Percentiles rank a stretch among this genome's conserved stretches.
phyloP scores from a whole-genome alignment of 495 filamentous ascomycete genomes.

The Penicillium simplicissimum region DNA sequence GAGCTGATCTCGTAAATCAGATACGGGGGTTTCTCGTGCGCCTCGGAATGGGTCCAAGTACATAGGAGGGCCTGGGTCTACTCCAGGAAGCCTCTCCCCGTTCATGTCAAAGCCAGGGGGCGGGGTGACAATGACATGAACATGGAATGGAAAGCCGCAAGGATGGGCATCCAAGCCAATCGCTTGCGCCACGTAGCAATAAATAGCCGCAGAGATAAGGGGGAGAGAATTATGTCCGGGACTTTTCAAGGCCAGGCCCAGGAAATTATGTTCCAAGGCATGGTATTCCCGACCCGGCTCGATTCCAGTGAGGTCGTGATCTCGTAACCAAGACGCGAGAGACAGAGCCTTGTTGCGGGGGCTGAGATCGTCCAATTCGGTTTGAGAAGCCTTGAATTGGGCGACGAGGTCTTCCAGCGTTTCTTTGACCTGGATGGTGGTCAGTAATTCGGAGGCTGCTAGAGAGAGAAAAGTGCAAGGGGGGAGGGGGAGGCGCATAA shows the following conservation, averaged over 20 bases:
- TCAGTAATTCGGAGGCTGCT: constrained; percentile 2
- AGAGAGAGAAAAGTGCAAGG: constrained; percentile 2
- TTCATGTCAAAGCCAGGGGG: constrained; percentile 61
- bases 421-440: constrained; percentile 50
- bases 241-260: constrained; percentile 67
- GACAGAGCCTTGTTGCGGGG: constrained; percentile 66
- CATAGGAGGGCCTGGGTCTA: constrained; percentile 55
- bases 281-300: constrained; percentile 64
- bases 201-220: constrained; percentile 73
- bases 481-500: background rate
- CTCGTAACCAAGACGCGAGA: constrained; percentile 65
- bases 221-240: constrained; percentile 70
- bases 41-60: constrained; percentile 84
- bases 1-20: constrained; percentile 60
- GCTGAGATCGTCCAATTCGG: constrained; percentile 50
- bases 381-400: constrained; percentile 50
- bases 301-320: constrained; percentile 68
- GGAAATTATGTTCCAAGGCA: constrained; percentile 78
- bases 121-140: constrained; percentile 69
- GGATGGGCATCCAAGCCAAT: constrained; percentile 70
- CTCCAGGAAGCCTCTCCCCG: constrained; percentile 51
- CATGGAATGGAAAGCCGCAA: constrained; percentile 77
- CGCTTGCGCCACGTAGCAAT: constrained; percentile 64
- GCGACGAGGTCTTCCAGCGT: constrained; percentile 64
- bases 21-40: constrained; percentile 61